These are phyloP conservation scores for Daedaleopsis sinensis DNA, from an alignment of 768 basidiomycete genomes.

Conservation along the genomic window DNA sequence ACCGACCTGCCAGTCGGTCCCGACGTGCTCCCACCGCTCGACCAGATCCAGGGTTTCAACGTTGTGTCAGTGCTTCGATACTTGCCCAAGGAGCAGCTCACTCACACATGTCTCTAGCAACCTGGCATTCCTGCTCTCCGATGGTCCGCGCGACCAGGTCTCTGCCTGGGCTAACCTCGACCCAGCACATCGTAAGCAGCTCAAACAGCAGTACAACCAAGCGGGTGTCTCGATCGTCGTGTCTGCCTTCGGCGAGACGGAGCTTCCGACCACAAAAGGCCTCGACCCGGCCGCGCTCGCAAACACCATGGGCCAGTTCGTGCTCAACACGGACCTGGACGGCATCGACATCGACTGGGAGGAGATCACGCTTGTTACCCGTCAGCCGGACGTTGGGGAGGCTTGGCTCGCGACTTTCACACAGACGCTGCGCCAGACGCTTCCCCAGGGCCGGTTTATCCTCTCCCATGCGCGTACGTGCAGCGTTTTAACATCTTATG, in stretches of 20 bases:
- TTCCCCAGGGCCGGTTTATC: slow-evolving; percentile 37
- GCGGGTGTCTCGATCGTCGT: slow-evolving; percentile 63
- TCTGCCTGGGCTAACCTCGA: slow-evolving; percentile 44
- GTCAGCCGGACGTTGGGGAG: background rate
- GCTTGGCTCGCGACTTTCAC: slow-evolving; percentile 32
- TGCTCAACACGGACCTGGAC: slow-evolving; percentile 47
- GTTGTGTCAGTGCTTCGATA: background rate
- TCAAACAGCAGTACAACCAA: slow-evolving; percentile 49
- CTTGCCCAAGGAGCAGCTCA: too few species aligned
- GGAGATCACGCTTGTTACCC: slow-evolving; percentile 52
- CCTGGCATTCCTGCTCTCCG: slow-evolving; percentile 44
- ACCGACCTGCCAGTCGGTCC: background rate
- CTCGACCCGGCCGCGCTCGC: slow-evolving; percentile 43
- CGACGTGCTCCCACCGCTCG: background rate
- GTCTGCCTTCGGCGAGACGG: slow-evolving; percentile 52
- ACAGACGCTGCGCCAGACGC: slow-evolving; percentile 33
- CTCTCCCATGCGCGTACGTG: slow-evolving; percentile 34
- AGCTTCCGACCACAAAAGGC: slow-evolving; percentile 46
- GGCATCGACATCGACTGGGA: slow-evolving; percentile 61
- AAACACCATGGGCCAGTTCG: slow-evolving; percentile 48
- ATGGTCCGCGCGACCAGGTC: slow-evolving; percentile 48
- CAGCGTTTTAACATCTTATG: too few species aligned
- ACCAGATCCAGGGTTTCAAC: background rate
- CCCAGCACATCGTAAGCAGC: slow-evolving; percentile 35
- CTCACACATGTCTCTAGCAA: slow-evolving; percentile 26